Percentiles rank a stretch among this genome's conserved stretches.
Evolutionary conservation across 139 green algal genomes (phyloP).

Genomic region (Auxenochlorella protothecoides): DNA sequence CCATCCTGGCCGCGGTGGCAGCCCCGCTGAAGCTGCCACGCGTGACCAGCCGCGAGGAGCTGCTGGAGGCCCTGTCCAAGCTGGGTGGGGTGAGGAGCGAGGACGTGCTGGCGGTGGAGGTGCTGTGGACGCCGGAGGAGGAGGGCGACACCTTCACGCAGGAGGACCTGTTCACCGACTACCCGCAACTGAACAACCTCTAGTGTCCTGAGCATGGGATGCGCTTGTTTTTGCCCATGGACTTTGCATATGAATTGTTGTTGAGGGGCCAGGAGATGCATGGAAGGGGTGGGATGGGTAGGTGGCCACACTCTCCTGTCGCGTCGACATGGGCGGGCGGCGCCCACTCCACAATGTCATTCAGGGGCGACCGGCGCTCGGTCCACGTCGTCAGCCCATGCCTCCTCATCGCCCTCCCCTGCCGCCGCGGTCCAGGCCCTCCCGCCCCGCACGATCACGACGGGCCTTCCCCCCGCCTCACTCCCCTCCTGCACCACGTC

Average conservation of each 20-base stretch:
- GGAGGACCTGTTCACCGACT: constrained; percentile 78
- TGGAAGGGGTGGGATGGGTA: too few species aligned
- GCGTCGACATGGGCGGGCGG: too few species aligned
- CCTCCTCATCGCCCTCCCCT: too few species aligned
- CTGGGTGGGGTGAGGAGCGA: constrained; percentile 57
- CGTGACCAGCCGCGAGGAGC: constrained; percentile 33
- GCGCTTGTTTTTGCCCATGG: too few species aligned
- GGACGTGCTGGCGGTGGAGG: constrained; percentile 72
- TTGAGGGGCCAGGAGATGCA: too few species aligned
- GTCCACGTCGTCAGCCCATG: too few species aligned
- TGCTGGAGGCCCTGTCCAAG: constrained; percentile 48
- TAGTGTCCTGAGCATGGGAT: constrained; percentile 6
- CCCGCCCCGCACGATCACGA: too few species aligned
- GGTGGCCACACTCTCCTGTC: too few species aligned
- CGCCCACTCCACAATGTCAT: too few species aligned
- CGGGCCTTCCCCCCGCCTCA: not conserved
- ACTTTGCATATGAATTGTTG: too few species aligned
- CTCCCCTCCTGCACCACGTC: constrained; percentile 14
- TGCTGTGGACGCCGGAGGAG: constrained; percentile 95
- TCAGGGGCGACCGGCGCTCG: too few species aligned
- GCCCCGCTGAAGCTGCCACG: constrained; percentile 61
- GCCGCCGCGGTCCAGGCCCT: too few species aligned
- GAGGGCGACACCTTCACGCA: constrained; percentile 67
- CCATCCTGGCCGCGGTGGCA: constrained; percentile 70
- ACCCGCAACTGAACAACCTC: constrained; percentile 56